phyloP scores from a whole-genome alignment of 176 grass and related monocot genomes.

The Oryza glaberrima region DNA sequence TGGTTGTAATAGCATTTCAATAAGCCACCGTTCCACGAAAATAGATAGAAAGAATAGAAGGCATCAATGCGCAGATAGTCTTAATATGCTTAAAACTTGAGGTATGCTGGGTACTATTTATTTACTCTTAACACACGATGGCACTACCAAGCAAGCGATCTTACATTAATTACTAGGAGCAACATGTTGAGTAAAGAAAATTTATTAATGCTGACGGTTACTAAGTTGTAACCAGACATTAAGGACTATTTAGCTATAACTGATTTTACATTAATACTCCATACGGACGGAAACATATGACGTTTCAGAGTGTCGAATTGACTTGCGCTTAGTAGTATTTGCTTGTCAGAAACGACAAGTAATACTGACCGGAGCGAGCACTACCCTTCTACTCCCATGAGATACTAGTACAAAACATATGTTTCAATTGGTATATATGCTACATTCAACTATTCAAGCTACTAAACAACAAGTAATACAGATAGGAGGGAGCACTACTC shows the following conservation, averaged over 20 bases:
- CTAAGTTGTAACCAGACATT: too few relatives aligned
- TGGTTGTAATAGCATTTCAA: conserved; percentile 26
- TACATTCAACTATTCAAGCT: too few relatives aligned
- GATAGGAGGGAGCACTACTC: too few relatives aligned
- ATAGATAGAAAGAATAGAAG: neutral
- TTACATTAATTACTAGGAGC: conserved; percentile 18
- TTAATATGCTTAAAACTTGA: conserved; percentile 11
- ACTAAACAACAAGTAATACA: too few relatives aligned
- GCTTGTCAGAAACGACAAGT: too few relatives aligned
- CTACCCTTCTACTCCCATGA: neutral
- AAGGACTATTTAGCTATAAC: too few relatives aligned
- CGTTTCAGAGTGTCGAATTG: too few relatives aligned
- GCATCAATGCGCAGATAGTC: neutral
- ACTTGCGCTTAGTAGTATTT: too few relatives aligned
- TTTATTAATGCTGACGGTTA: neutral
- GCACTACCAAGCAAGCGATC: neutral
- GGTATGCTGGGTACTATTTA: neutral
- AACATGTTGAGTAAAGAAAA: conserved; percentile 3
- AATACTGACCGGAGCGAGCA: too few relatives aligned
- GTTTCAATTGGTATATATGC: neutral
- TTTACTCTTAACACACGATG: neutral
- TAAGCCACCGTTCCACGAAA: conserved; percentile 1
- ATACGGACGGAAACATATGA: too few relatives aligned
- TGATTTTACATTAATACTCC: neutral
- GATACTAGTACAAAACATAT: neutral